These are phyloP conservation scores for Calocera viscosa DNA, from an alignment of 768 basidiomycete species.

Conservation along the genomic window DNA sequence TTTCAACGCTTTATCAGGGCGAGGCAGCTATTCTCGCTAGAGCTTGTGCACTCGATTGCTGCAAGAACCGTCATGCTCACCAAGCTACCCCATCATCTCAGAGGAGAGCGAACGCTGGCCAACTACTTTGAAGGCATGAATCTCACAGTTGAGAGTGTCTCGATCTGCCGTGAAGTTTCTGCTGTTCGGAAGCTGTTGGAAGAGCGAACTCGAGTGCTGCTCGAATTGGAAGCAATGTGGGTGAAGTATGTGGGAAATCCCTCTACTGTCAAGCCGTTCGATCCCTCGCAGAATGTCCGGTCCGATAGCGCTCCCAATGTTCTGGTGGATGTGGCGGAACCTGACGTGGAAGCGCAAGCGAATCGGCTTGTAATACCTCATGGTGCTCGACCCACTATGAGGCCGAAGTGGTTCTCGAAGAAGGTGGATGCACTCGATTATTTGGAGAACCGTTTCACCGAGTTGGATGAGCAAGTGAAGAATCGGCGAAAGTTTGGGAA, in stretches of 20 bases:
- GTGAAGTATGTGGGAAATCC: conserved; percentile 89
- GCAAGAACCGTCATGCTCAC: conserved; percentile 87
- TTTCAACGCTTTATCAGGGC: conserved; percentile 80
- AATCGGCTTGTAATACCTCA: conserved; percentile 59
- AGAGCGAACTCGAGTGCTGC: conserved; percentile 62
- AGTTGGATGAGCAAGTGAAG: conserved; percentile 73
- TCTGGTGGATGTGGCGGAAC: conserved; percentile 37
- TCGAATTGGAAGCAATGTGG: conserved; percentile 76
- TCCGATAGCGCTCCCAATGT: conserved; percentile 15
- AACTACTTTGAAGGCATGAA: conserved; percentile 90
- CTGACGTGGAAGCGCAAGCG: conserved; percentile 40
- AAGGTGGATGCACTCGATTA: conserved; percentile 85
- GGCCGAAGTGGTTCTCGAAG: conserved; percentile 54
- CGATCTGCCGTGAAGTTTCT: conserved; percentile 71
- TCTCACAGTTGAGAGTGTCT: conserved; percentile 83
- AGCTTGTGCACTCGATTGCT: conserved; percentile 87
- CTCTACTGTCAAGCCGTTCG: conserved; percentile 68
- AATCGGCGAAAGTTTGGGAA: conserved; percentile 55
- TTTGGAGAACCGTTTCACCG: conserved; percentile 64
- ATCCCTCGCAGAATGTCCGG: conserved; percentile 47
- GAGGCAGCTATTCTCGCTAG: conserved; percentile 85
- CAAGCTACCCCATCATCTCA: conserved; percentile 69
- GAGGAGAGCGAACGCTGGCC: conserved; percentile 71
- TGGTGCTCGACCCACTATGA: conserved; percentile 59
- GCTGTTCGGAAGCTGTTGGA: conserved; percentile 61